Percentiles rank a stretch among this genome's conserved stretches.
phyloP scores from a whole-genome alignment of 2,329 filamentous ascomycete genomes.

The Trichoderma sp. region DNA sequence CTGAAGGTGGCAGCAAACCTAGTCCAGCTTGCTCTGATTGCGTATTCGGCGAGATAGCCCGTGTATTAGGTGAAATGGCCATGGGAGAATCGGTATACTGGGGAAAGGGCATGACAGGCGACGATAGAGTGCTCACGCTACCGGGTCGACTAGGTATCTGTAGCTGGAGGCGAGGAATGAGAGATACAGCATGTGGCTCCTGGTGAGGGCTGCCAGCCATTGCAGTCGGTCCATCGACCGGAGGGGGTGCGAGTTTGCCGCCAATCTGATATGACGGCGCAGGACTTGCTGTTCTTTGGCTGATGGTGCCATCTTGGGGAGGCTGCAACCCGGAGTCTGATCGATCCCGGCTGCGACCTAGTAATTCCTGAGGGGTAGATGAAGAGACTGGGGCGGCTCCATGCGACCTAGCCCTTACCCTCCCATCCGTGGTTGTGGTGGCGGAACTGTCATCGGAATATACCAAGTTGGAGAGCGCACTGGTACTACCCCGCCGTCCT shows the following conservation, averaged over 20 bases:
- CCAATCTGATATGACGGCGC: conserved; percentile 41
- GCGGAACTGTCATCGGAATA: conserved; percentile 23
- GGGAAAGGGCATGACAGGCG: conserved; percentile 67
- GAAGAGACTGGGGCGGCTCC: conserved; percentile 18
- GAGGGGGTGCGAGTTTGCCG: conserved; percentile 47
- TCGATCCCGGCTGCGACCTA: not conserved
- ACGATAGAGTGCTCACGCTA: conserved; percentile 48
- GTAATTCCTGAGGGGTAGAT: conserved; percentile 11
- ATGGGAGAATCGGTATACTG: conserved; percentile 62
- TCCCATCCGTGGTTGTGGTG: conserved; percentile 1
- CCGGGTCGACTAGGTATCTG: conserved; percentile 50
- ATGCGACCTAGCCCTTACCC: conserved; percentile 30
- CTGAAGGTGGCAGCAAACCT: conserved; percentile 53
- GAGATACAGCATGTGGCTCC: conserved; percentile 4
- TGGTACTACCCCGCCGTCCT: conserved; percentile 35
- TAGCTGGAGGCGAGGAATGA: conserved; percentile 41
- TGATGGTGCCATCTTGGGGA: conserved; percentile 21
- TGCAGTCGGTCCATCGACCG: conserved; percentile 32
- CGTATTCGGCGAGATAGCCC: conserved; percentile 44
- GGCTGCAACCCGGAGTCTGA: conserved; percentile 3
- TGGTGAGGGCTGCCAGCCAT: not conserved
- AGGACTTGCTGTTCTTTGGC: conserved; percentile 34
- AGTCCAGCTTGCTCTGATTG: conserved; percentile 50
- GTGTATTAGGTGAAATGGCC: conserved; percentile 45
- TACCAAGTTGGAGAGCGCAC: conserved; percentile 29